Conservation (phyloP, 257 asterid genomes). For the Lithospermum erythrorhizon region DNA sequence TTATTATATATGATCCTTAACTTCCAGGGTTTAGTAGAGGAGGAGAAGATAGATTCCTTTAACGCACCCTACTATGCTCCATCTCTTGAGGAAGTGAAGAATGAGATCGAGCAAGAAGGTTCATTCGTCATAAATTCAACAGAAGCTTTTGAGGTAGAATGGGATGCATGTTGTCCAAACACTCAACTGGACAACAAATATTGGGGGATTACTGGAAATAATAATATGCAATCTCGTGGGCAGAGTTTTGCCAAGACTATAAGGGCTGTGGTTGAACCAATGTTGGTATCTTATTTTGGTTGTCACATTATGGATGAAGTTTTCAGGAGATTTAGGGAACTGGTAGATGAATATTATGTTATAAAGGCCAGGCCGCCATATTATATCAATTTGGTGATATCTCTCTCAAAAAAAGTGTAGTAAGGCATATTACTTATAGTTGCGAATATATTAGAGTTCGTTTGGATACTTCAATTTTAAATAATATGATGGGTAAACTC, state of each 20-base stretch:
- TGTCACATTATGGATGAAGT: conserved; percentile 33
- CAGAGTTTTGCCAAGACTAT: conserved; percentile 27
- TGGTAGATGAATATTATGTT: conserved; percentile 30
- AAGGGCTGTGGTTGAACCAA: conserved; percentile 63
- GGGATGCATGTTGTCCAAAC: conserved; percentile 28
- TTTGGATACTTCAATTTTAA: too few relatives aligned
- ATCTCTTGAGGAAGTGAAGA: conserved; percentile 33
- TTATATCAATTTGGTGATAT: conserved; percentile 36
- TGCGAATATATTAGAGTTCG: too few relatives aligned
- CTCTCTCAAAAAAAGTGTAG: conserved; percentile 21
- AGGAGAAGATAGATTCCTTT: conserved; percentile 35
- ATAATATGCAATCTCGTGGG: conserved; percentile 22
- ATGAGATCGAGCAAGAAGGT: conserved; percentile 30
- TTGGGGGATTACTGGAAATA: too few relatives aligned
- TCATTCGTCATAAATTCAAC: conserved; percentile 29
- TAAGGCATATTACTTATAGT: background rate
- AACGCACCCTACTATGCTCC: conserved; percentile 65
- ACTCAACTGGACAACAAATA: background rate
- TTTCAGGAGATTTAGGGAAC: conserved; percentile 24
- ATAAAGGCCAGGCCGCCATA: conserved; percentile 18
- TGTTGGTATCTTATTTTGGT: conserved; percentile 45
- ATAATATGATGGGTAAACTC: too few relatives aligned
- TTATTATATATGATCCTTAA: background rate
- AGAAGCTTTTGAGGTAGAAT: conserved; percentile 27
- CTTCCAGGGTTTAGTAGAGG: conserved; percentile 25